Conservation (phyloP, 805 yeast genomes). For the Starmerella bombicola region DNA sequence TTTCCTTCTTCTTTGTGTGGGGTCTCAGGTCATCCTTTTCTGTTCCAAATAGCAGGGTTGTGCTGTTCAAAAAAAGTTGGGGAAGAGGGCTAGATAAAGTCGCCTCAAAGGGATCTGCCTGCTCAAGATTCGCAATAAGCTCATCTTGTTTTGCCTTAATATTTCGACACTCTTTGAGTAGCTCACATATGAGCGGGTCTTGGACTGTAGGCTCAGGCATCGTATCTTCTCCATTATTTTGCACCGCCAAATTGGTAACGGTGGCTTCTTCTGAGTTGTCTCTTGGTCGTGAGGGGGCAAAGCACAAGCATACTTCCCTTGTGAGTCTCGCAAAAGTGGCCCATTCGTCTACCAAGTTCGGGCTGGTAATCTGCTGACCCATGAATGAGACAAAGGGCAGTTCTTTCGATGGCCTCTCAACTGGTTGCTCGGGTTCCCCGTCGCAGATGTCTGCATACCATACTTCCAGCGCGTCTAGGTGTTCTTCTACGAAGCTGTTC, state of each 20-base stretch:
- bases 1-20: background rate
- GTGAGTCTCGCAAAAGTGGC: slow-evolving; percentile 26
- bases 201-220: too few relatives aligned
- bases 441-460: slow-evolving; percentile 61
- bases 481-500: slow-evolving; percentile 53
- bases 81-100: slow-evolving; percentile 10
- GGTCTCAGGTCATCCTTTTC: slow-evolving; percentile 10
- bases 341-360: slow-evolving; percentile 29
- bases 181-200: slow-evolving; percentile 11
- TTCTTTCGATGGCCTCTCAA: slow-evolving; percentile 21
- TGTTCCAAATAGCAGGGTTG: slow-evolving; percentile 17
- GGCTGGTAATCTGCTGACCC: slow-evolving; percentile 26
- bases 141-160: slow-evolving; percentile 8
- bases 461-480: slow-evolving; percentile 45
- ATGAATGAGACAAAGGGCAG: slow-evolving; percentile 21
- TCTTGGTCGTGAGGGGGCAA: too few relatives aligned
- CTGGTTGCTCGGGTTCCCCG: background rate
- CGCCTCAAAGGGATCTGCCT: slow-evolving; percentile 24
- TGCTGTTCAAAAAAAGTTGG: slow-evolving; percentile 13
- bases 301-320: background rate
- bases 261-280: too few relatives aligned
- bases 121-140: slow-evolving; percentile 8
- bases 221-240: too few relatives aligned
- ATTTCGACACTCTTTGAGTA: slow-evolving; percentile 13
- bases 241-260: too few relatives aligned